phyloP scores from a whole-genome alignment of 768 basidiomycete species.

The Leccinum incarnatum region DNA sequence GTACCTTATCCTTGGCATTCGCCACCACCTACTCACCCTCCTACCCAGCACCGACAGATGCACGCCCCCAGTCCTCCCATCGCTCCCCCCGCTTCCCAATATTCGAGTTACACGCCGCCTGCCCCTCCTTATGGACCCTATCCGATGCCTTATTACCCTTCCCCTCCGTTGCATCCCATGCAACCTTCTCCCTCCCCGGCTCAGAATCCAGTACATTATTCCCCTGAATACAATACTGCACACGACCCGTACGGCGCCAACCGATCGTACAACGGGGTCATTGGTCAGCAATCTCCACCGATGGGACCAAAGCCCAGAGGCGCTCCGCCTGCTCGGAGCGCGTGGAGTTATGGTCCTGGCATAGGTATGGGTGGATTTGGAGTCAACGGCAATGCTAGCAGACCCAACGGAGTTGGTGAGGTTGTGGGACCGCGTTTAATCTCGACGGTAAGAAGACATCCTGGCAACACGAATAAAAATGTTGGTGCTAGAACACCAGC shows the following conservation, averaged over 20 bases:
- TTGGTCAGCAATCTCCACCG: slow-evolving; percentile 31
- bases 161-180: slow-evolving; percentile 28
- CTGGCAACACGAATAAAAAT: slow-evolving; percentile 50
- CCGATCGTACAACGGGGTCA: slow-evolving; percentile 29
- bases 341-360: slow-evolving; percentile 76
- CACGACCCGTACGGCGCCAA: slow-evolving; percentile 23
- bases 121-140: slow-evolving; percentile 36
- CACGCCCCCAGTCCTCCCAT: slow-evolving; percentile 30
- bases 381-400: slow-evolving; percentile 28
- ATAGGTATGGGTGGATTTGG: slow-evolving; percentile 46
- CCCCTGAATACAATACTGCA: slow-evolving; percentile 29
- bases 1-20: slow-evolving; percentile 36
- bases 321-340: slow-evolving; percentile 43
- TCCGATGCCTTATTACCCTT: slow-evolving; percentile 33
- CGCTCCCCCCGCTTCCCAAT: slow-evolving; percentile 32
- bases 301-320: slow-evolving; percentile 29
- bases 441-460: slow-evolving; percentile 44
- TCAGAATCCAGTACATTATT: slow-evolving; percentile 26
- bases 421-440: slow-evolving; percentile 66
- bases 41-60: slow-evolving; percentile 39
- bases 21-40: slow-evolving; percentile 36
- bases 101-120: slow-evolving; percentile 31
- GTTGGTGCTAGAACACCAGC: slow-evolving; percentile 57
- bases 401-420: slow-evolving; percentile 37
- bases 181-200: slow-evolving; percentile 26